A percentile compares a stretch with the other conserved stretches of the same genome.
These are phyloP conservation scores for Rhodomyrtus tomentosa DNA, from an alignment of 345 rosid species.

Conservation along the genomic window DNA sequence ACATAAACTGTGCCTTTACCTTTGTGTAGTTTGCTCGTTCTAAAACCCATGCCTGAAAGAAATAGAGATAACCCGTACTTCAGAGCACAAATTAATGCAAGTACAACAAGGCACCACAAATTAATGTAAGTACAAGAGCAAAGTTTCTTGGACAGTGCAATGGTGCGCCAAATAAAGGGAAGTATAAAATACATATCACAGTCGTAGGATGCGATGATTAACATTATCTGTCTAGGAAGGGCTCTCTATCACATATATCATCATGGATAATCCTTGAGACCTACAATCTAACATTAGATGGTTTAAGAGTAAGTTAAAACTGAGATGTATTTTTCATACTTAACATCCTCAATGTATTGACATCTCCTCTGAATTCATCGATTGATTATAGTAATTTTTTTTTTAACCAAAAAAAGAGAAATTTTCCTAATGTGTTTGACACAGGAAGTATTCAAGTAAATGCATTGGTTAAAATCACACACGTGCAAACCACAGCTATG, in stretches of 20 bases:
- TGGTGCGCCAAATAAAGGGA: background rate
- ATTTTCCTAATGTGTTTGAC: background rate
- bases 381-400: background rate
- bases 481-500: background rate
- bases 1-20: slow-evolving; percentile 29
- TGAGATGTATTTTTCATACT: background rate
- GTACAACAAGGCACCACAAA: background rate
- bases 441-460: background rate
- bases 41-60: slow-evolving; percentile 58
- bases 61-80: background rate
- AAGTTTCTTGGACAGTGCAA: background rate
- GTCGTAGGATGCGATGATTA: background rate
- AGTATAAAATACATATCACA: background rate
- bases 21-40: slow-evolving; percentile 72
- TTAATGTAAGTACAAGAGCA: background rate
- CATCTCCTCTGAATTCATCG: background rate
- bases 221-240: background rate
- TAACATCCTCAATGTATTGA: background rate
- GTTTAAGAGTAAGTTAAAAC: background rate
- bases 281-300: background rate
- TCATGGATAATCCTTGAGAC: background rate
- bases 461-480: background rate
- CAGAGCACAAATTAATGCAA: background rate
- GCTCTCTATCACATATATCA: background rate
- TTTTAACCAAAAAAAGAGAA: background rate